Percentiles rank a stretch among this genome's conserved stretches.
These are phyloP conservation scores for Chiua virens DNA, from an alignment of 768 basidiomycete species.

Conservation along the genomic window DNA sequence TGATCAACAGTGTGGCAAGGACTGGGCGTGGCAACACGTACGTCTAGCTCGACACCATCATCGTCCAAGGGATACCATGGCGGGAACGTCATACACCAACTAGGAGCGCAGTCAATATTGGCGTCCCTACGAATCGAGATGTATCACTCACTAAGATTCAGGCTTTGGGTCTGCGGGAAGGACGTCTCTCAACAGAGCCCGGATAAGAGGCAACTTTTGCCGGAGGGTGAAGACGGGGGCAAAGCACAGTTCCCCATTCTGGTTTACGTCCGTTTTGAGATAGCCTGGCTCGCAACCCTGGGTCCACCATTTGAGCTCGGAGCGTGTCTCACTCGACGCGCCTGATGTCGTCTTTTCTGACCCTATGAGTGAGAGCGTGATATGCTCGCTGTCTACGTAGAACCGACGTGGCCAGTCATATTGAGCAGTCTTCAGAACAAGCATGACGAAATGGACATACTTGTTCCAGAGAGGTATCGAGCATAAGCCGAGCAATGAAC, in stretches of 20 bases:
- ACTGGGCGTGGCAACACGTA: neutral
- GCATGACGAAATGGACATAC: neutral
- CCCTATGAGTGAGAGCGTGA: conserved; percentile 9
- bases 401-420: no score
- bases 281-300: neutral
- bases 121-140: no score
- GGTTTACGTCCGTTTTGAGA: conserved; percentile 1
- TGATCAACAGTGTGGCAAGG: no score
- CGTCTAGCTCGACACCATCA: conserved; percentile 2
- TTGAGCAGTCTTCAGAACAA: neutral
- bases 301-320: conserved; percentile 6
- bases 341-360: neutral
- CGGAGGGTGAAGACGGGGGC: conserved; percentile 6
- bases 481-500: conserved; percentile 26
- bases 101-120: neutral
- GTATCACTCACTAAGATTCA: conserved; percentile 9
- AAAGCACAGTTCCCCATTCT: neutral
- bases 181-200: conserved; percentile 8
- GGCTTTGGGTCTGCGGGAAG: conserved; percentile 8
- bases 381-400: conserved; percentile 3
- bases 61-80: conserved; percentile 16
- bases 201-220: conserved; percentile 10
- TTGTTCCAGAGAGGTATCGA: conserved; percentile 17
- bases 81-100: conserved; percentile 9
- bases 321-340: neutral